Evolutionary conservation across 2,329 filamentous ascomycete genomes (phyloP).

Genomic region (Alternaria panax): DNA sequence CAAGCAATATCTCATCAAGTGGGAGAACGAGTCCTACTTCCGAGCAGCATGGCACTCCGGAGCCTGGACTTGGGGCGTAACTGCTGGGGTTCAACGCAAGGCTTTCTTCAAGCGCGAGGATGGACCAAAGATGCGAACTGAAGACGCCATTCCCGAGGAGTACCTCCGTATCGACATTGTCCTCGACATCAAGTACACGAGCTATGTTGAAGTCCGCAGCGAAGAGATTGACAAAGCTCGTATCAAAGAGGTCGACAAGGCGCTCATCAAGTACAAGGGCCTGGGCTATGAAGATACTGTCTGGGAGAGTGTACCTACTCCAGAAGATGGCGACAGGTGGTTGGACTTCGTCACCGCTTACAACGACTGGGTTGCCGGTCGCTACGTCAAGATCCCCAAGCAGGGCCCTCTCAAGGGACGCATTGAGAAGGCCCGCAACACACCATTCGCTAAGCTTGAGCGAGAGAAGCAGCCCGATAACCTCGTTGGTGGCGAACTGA

Average conservation of each 20-base stretch:
- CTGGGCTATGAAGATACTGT: conserved; percentile 89
- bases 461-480: conserved; percentile 75
- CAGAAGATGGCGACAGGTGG: conserved; percentile 73
- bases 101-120: conserved; percentile 77
- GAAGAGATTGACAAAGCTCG: conserved; percentile 75
- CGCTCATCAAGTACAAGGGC: conserved; percentile 90
- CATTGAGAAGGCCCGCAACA: conserved; percentile 70
- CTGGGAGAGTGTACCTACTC: conserved; percentile 81
- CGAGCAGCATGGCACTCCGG: conserved; percentile 88
- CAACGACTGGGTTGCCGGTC: conserved; percentile 81
- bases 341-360: conserved; percentile 83
- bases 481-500: conserved; percentile 79
- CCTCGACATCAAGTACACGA: conserved; percentile 77
- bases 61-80: conserved; percentile 82
- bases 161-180: conserved; percentile 87
- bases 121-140: conserved; percentile 71
- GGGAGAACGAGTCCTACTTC: conserved; percentile 80
- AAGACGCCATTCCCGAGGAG: conserved; percentile 87
- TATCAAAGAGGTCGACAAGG: conserved; percentile 74
- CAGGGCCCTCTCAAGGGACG: conserved; percentile 68
- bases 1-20: conserved; percentile 94
- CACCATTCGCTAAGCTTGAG: conserved; percentile 72
- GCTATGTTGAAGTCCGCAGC: conserved; percentile 64
- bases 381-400: conserved; percentile 71
- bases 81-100: conserved; percentile 68